Percentiles rank a stretch among this genome's conserved stretches.
Conservation (phyloP, 2,329 filamentous ascomycete species). For the Dendrostoma leiphaemia region DNA sequence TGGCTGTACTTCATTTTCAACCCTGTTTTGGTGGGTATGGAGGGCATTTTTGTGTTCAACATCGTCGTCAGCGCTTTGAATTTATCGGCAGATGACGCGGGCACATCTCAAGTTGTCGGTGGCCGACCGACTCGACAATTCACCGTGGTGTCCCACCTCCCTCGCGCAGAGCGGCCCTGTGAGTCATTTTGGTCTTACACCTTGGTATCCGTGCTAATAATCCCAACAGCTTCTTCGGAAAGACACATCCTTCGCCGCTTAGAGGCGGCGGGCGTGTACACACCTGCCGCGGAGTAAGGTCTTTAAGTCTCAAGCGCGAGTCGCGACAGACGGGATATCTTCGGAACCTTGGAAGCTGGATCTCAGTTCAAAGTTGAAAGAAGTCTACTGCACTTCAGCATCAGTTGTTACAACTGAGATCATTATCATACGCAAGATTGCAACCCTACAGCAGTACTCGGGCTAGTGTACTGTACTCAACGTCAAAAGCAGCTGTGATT, state of each 20-base stretch:
- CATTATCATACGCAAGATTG: too few relatives aligned
- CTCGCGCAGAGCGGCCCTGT: constrained; percentile 1
- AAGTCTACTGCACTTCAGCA: too few relatives aligned
- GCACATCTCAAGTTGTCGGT: neutral
- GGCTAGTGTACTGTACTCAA: too few relatives aligned
- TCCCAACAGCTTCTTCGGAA: neutral
- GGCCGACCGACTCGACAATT: neutral
- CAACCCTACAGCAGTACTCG: too few relatives aligned
- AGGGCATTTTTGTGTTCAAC: neutral
- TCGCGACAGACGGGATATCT: too few relatives aligned
- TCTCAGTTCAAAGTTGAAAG: too few relatives aligned
- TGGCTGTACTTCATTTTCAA: constrained; percentile 15
- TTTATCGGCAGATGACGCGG: neutral
- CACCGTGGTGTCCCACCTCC: neutral
- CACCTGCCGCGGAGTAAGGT: too few relatives aligned
- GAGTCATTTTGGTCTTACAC: neutral
- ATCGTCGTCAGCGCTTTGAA: neutral
- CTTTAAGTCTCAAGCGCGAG: too few relatives aligned
- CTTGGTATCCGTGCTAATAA: neutral
- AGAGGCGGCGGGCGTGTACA: neutral
- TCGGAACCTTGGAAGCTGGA: too few relatives aligned
- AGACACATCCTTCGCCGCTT: constrained; percentile 3
- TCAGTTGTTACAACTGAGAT: too few relatives aligned
- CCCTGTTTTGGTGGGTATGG: neutral
- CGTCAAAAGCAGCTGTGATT: too few relatives aligned